Evolutionary conservation across 176 grass and related monocot species (phyloP).

Genomic region (Phyllostachys edulis): DNA sequence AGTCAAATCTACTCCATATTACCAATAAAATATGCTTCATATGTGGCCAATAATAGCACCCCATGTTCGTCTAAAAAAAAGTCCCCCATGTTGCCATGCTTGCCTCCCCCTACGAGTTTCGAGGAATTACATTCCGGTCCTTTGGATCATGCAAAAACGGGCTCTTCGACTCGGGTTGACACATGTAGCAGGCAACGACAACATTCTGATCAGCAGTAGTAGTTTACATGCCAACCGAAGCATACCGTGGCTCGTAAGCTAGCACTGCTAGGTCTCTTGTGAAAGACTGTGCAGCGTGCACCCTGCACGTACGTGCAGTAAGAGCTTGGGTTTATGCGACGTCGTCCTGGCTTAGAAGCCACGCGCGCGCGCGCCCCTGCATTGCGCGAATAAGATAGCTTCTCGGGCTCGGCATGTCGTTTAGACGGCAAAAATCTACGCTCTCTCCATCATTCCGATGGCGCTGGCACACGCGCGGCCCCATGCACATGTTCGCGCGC

Average conservation of each 20-base stretch:
- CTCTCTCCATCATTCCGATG: slow-evolving; percentile 59
- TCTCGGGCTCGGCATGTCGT: slow-evolving; percentile 11
- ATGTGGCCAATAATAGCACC: too few relatives aligned
- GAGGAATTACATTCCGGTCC: not conserved
- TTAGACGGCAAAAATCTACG: slow-evolving; percentile 3
- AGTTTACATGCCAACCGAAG: not conserved
- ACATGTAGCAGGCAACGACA: not conserved
- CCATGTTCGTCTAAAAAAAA: too few relatives aligned
- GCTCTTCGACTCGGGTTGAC: not conserved
- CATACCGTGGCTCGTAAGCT: slow-evolving; percentile 3
- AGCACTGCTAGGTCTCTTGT: not conserved
- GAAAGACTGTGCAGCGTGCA: slow-evolving; percentile 17
- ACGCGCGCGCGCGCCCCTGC: not conserved
- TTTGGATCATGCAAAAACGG: not conserved
- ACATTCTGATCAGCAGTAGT: slow-evolving; percentile 3
- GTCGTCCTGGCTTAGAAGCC: slow-evolving; percentile 27
- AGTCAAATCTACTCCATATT: slow-evolving; percentile 22
- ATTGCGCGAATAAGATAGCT: not conserved
- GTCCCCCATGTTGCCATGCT: not conserved
- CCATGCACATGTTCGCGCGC: slow-evolving; percentile 58
- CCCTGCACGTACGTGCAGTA: not conserved
- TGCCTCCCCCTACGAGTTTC: not conserved
- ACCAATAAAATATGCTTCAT: not conserved
- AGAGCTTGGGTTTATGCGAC: slow-evolving; percentile 7
- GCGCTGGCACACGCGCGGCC: slow-evolving; percentile 35